Evolutionary conservation across 2,329 filamentous ascomycete genomes (phyloP).

Genomic region (Stromatinia cepivora): DNA sequence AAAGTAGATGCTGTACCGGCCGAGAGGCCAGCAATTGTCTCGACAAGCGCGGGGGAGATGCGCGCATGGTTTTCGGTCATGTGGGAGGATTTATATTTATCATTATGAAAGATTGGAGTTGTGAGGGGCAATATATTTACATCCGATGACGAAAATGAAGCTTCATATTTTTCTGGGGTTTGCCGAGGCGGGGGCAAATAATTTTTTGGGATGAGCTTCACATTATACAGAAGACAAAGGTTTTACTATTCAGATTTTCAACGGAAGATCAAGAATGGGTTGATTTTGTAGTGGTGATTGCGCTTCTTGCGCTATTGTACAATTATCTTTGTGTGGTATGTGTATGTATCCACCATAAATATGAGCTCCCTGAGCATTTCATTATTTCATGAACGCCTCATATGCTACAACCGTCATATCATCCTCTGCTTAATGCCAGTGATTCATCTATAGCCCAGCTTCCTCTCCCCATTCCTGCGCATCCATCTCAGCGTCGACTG

Average conservation of each 20-base stretch:
- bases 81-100: slow-evolving; percentile 26
- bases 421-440: background rate
- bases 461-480: background rate
- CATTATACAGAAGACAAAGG: background rate
- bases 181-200: slow-evolving; percentile 29
- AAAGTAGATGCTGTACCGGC: slow-evolving; percentile 86
- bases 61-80: slow-evolving; percentile 49
- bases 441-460: background rate
- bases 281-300: slow-evolving; percentile 36
- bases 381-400: slow-evolving; percentile 35
- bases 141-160: slow-evolving; percentile 32
- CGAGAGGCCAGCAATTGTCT: slow-evolving; percentile 85
- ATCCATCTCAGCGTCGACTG: background rate
- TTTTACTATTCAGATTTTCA: background rate
- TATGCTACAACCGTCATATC: slow-evolving; percentile 32
- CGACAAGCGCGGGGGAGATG: slow-evolving; percentile 75
- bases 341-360: slow-evolving; percentile 26
- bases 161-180: slow-evolving; percentile 27
- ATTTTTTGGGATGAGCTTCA: background rate
- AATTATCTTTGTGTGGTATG: slow-evolving; percentile 33
- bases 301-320: slow-evolving; percentile 36
- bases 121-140: slow-evolving; percentile 20
- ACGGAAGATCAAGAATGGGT: slow-evolving; percentile 13
- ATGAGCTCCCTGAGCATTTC: slow-evolving; percentile 23
- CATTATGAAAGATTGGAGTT: slow-evolving; percentile 27